Base-by-base conservation (phyloP, 2,329 filamentous ascomycete species). In the Apiospora saccharicola region DNA sequence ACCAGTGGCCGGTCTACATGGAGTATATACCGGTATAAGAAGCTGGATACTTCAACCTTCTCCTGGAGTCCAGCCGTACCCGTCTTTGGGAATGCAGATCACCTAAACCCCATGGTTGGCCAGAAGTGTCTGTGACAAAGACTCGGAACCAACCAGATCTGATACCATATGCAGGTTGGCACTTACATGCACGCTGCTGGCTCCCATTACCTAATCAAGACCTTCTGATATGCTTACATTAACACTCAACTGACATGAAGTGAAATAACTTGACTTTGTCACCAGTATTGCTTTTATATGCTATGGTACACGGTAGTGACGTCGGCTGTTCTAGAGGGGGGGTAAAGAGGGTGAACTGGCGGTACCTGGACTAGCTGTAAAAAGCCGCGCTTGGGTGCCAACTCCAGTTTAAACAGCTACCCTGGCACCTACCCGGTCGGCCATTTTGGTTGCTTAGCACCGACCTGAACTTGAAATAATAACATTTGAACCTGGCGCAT, bases 371-470 rank as follows among this genome's bases (percentile, higher is more conserved):
- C 37, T 41, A 41, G 37, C 37, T 41, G 37, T 41, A 41, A 41
- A 41, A 7, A 41, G 37, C 37, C 37, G 37, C 10, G 37, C 37
- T 37, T 41, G 8, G 37, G 37, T 16, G 44, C 44, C 22, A 47
- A 22, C 44, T 47, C 44, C 44, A 47, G 44, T 19, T 46, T 47
- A 47, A 34, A 26, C 30, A 24, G 49, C 49, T 51, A 41, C 49
- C 49, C 49, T 51, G 51, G 30, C 30, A 24, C 24, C 13, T 34
- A 24, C 24, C 26, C 16, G 51, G 53, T 61, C 53, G 53, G 53
- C n/a, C 53, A 61, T 37, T 61, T 37, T 61, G 53, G 53, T 61
- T 61, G 53, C 53, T 61, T 61, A 37, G 53, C 53, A 61, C 53
- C 53, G 53, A 61, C 53, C 19, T 64, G 34, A 6, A 41, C 46